Evolutionary conservation across 768 basidiomycete genomes (phyloP).

Genomic region (Daedaleopsis sinensis): DNA sequence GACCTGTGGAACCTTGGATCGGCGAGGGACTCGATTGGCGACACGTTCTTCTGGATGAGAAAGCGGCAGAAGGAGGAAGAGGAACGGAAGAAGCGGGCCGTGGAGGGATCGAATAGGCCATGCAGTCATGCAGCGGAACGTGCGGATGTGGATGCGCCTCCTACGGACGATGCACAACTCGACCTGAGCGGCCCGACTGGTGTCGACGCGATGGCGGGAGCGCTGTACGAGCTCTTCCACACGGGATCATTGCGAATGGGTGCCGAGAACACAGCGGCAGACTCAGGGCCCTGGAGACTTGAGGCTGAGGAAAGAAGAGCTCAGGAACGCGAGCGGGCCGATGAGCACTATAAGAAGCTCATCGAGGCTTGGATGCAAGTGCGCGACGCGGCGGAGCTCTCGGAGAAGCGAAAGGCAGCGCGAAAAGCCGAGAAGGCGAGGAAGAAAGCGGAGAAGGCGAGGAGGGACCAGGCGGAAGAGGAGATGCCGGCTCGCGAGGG

Average conservation of each 20-base stretch:
- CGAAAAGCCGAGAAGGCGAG: neutral
- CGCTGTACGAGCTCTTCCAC: neutral
- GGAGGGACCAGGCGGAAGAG: neutral
- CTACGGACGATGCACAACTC: neutral
- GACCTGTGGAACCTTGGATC: neutral
- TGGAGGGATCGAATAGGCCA: neutral
- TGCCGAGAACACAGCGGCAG: neutral
- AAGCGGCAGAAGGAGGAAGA: neutral
- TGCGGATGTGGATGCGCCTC: neutral
- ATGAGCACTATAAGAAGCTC: conserved; percentile 11
- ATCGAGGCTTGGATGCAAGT: neutral
- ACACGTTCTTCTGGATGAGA: neutral
- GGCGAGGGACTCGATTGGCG: neutral
- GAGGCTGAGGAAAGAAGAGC: neutral
- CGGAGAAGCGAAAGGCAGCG: neutral
- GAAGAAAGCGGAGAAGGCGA: neutral
- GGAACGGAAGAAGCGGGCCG: neutral
- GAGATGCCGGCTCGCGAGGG: neutral
- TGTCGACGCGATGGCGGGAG: neutral
- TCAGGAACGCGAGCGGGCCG: neutral
- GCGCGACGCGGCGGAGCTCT: neutral
- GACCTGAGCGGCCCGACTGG: neutral
- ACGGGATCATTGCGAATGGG: neutral
- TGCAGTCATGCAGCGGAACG: neutral
- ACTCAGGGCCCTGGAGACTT: neutral